phyloP scores from a whole-genome alignment of 2,329 filamentous ascomycete genomes.

The Aspergillus sp. region DNA sequence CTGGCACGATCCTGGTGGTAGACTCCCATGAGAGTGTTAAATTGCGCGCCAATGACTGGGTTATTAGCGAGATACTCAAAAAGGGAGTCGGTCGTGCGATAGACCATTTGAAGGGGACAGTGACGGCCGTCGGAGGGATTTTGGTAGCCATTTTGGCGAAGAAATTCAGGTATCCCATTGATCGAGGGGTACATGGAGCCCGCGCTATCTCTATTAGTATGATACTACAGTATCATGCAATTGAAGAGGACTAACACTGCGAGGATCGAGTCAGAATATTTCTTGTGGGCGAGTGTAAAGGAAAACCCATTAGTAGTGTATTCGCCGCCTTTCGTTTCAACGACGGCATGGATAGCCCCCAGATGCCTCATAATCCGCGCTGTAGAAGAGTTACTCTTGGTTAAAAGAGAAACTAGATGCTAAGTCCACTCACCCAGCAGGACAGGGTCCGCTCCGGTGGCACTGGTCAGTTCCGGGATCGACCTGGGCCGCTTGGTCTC shows the following conservation, averaged over 20 bases:
- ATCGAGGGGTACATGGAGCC: slow-evolving; percentile 21
- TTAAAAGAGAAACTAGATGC: background rate
- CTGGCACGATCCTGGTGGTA: slow-evolving; percentile 23
- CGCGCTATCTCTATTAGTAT: no score
- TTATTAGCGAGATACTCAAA: slow-evolving; percentile 29
- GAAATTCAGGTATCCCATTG: slow-evolving; percentile 23
- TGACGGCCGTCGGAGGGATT: slow-evolving; percentile 26
- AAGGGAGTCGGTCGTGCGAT: slow-evolving; percentile 25
- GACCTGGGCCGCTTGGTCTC: slow-evolving; percentile 23
- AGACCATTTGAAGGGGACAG: slow-evolving; percentile 27
- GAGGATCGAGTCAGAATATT: slow-evolving; percentile 28
- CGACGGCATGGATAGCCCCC: slow-evolving; percentile 36
- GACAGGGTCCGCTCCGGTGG: slow-evolving; percentile 24
- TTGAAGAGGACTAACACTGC: slow-evolving; percentile 13
- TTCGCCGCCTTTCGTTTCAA: slow-evolving; percentile 34
- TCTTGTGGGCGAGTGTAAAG: slow-evolving; percentile 26
- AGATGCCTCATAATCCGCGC: slow-evolving; percentile 40
- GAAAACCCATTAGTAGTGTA: slow-evolving; percentile 39
- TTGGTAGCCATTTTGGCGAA: slow-evolving; percentile 27
- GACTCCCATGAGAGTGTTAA: slow-evolving; percentile 26
- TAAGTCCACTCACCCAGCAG: background rate
- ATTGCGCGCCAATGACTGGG: slow-evolving; percentile 19
- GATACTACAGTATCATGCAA: no score
- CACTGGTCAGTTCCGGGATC: slow-evolving; percentile 21
- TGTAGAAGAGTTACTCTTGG: background rate